Base-by-base conservation (phyloP, 1,284 basidiomycete genomes). In the Schizophyllum amplum region DNA sequence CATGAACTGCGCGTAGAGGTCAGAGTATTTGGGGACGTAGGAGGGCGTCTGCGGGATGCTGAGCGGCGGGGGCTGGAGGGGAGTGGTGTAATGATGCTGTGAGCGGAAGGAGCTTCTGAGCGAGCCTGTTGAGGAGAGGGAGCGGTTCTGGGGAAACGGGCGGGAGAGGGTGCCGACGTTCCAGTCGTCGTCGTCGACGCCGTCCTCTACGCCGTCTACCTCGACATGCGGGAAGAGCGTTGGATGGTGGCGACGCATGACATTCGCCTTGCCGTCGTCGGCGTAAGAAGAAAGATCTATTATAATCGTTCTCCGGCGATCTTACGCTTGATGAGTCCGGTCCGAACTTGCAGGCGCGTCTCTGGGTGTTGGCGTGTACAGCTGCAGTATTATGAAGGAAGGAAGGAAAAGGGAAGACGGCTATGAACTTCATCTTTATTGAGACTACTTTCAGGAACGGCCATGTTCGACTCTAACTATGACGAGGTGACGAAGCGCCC, bases 1-100 rank as follows among this genome's bases (percentile, higher is more conserved):
- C 48, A 90, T 80, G 67, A 90, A 90, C 66, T 89, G 86, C 24
- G 84, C 83, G 70, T 90, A 90, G 25, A 87, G 78, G 65, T 87
- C 82, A 15, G 83, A 75, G 67, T 84, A 82, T 61, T 79, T 80
- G 27, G 74, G 71, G 54, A 68, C 69, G 26, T 65, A 63, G 11
- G 21, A 59, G 60, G 51, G 63, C 56, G 59, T 59, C 62, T 56
- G 64, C 60, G 54, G 62, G 58, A 49, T 66, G 61, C 50, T 65
- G 55, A 52, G 68, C 60, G 54, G 66, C 66, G 54, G 68, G 61
- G 54, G 66, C 68, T 17, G 72, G 61, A 20, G 70, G 64, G 50
- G 72, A 69, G 53, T 70, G 62, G n/a, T 56, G 58, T 52, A 68
- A 67, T 5, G 66, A 65, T 52, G 64, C 63, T 48, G 67, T 26